phyloP scores from a whole-genome alignment of 2,329 filamentous ascomycete genomes.

The Monosporascus sp. region DNA sequence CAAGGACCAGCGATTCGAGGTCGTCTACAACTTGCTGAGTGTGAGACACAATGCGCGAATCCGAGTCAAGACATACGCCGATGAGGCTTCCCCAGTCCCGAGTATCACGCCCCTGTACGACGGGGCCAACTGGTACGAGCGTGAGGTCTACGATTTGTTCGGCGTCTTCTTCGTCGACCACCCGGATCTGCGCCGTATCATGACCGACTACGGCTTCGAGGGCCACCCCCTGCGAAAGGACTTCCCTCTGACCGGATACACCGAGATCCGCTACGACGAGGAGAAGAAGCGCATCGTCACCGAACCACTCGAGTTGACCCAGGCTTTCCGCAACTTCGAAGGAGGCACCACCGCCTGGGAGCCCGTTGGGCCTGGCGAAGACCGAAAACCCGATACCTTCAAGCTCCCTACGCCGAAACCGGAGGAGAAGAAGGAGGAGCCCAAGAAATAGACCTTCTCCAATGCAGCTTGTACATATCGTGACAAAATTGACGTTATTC shows the following conservation, averaged over 20 bases:
- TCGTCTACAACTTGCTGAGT: constrained; percentile 95
- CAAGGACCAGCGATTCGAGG: constrained; percentile 90
- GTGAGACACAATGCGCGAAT: constrained; percentile 96
- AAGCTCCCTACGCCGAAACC: constrained; percentile 94
- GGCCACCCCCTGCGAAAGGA: constrained; percentile 96
- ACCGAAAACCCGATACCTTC: constrained; percentile 81
- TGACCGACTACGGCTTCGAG: constrained; percentile 99
- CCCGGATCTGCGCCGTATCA: constrained; percentile 92
- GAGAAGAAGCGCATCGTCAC: constrained; percentile 99
- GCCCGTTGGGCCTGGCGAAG: constrained; percentile 61
- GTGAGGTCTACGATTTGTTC: constrained; percentile 95
- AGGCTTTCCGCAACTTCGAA: constrained; percentile 98
- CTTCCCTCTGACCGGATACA: constrained; percentile 96
- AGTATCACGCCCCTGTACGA: constrained; percentile 83
- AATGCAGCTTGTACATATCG: constrained; percentile 27
- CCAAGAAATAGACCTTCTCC: constrained; percentile 69
- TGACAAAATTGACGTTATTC: constrained; percentile 19
- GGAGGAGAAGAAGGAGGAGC: constrained; percentile 83
- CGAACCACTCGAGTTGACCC: constrained; percentile 93
- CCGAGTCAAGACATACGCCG: constrained; percentile 96
- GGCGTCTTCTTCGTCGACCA: constrained; percentile 95
- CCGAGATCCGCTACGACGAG: constrained; percentile 95
- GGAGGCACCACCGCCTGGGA: constrained; percentile 71
- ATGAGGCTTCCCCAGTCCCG: constrained; percentile 90
- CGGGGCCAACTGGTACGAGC: constrained; percentile 97